Evolutionary conservation across 495 filamentous ascomycete genomes (phyloP).

Genomic region (Tuber microsphaerosporum): DNA sequence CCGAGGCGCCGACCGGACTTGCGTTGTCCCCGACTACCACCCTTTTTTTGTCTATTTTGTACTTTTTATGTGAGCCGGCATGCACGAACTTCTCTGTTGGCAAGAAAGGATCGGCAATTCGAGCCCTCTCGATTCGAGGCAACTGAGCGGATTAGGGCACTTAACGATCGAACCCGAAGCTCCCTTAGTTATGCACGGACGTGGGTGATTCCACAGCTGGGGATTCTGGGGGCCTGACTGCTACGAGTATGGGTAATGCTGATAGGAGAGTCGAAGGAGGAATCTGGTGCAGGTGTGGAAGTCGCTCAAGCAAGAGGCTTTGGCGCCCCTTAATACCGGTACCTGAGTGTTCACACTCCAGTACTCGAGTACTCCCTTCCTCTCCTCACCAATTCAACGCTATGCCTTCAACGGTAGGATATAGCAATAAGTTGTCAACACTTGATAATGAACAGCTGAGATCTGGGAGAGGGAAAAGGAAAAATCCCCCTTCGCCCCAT

Average conservation of each 20-base stretch:
- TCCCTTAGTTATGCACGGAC: not conserved
- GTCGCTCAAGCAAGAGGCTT: not conserved
- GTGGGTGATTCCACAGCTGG: not conserved
- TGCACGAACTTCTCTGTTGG: not conserved
- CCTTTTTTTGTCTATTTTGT: no score
- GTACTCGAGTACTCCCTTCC: not conserved
- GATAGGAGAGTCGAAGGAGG: not conserved
- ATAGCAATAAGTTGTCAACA: not conserved
- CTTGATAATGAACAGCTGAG: no score
- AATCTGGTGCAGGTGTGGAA: not conserved
- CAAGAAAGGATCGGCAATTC: not conserved
- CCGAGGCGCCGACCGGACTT: not conserved
- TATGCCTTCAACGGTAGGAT: not conserved
- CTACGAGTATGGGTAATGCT: not conserved
- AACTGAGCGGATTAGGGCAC: not conserved
- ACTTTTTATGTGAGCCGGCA: not conserved
- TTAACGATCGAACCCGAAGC: not conserved
- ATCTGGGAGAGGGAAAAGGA: no score
- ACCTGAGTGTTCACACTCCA: not conserved
- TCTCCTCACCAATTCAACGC: not conserved
- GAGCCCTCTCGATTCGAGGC: not conserved
- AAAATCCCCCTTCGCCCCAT: no score
- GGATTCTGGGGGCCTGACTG: not conserved
- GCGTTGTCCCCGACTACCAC: not conserved
- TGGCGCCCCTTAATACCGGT: not conserved